phyloP scores from a whole-genome alignment of 2,329 filamentous ascomycete species.

The Trichophyton simii region DNA sequence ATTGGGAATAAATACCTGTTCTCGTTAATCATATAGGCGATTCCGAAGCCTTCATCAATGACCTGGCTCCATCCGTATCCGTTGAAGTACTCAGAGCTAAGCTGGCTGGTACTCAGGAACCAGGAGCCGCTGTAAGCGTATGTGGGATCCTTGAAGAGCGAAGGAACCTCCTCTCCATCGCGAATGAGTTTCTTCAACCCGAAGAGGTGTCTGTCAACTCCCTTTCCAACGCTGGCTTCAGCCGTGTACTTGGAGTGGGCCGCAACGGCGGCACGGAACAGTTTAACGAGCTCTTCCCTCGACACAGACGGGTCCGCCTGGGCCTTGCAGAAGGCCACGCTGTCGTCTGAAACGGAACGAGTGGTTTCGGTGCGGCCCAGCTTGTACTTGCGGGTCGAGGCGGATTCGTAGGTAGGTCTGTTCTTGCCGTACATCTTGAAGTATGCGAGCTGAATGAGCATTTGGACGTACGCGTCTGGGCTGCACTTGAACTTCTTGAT shows the following conservation, averaged over 20 bases:
- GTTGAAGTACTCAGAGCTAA: slow-evolving; percentile 96
- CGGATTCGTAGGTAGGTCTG: slow-evolving; percentile 94
- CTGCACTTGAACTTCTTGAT: slow-evolving; percentile 99
- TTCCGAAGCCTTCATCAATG: slow-evolving; percentile 87
- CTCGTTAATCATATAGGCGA: slow-evolving; percentile 99
- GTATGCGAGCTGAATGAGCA: slow-evolving; percentile 97
- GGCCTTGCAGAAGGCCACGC: slow-evolving; percentile 75
- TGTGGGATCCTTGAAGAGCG: slow-evolving; percentile 76
- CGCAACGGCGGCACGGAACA: slow-evolving; percentile 71
- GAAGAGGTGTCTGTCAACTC: slow-evolving; percentile 93
- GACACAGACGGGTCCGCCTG: slow-evolving; percentile 59
- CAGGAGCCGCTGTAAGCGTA: slow-evolving; percentile 74
- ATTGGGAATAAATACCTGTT: slow-evolving; percentile 50
- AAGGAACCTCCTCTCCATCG: slow-evolving; percentile 66
- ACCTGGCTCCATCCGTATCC: slow-evolving; percentile 99
- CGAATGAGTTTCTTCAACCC: slow-evolving; percentile 83
- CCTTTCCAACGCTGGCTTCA: slow-evolving; percentile 80
- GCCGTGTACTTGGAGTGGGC: slow-evolving; percentile 83
- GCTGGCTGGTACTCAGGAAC: slow-evolving; percentile 79
- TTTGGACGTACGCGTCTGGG: slow-evolving; percentile 93
- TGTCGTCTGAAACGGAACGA: slow-evolving; percentile 80
- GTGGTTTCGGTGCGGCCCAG: slow-evolving; percentile 94
- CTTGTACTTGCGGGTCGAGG: slow-evolving; percentile 88
- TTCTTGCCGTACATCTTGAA: slow-evolving; percentile 99
- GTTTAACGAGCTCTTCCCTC: slow-evolving; percentile 52